A percentile compares a stretch with the other conserved stretches of the same genome.
Evolutionary conservation across 2,329 filamentous ascomycete species (phyloP).

Genomic region (Trichoderma pleuroti): DNA sequence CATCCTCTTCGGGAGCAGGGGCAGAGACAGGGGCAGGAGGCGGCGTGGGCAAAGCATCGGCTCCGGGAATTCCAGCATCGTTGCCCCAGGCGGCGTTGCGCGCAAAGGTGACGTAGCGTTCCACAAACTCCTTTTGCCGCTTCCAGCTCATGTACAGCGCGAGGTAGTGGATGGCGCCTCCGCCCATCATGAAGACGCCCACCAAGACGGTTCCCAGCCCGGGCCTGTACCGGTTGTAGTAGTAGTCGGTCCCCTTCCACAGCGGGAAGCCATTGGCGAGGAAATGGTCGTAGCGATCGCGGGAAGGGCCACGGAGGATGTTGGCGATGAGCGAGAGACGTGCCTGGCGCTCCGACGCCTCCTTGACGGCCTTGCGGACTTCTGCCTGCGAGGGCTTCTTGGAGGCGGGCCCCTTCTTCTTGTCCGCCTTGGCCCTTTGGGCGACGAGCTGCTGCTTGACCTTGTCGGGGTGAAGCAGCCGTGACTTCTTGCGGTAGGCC

Average conservation of each 20-base stretch:
- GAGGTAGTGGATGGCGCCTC: conserved; percentile 83
- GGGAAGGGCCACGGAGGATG: conserved; percentile 74
- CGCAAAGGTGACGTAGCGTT: conserved; percentile 87
- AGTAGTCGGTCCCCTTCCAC: conserved; percentile 98
- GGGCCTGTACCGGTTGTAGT: conserved; percentile 90
- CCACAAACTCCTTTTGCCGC: conserved; percentile 85
- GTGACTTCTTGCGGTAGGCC: conserved; percentile 85
- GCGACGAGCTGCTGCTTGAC: conserved; percentile 78
- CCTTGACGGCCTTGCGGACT: conserved; percentile 73
- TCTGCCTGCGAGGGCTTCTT: conserved; percentile 72
- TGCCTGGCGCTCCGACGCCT: conserved; percentile 77
- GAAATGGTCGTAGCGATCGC: conserved; percentile 94
- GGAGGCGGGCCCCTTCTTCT: conserved; percentile 51
- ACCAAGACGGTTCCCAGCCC: conserved; percentile 80
- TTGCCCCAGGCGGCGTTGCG: conserved; percentile 87
- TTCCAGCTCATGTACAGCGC: conserved; percentile 83
- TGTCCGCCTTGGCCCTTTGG: conserved; percentile 57
- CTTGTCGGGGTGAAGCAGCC: conserved; percentile 89
- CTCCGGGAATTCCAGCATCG: conserved; percentile 66
- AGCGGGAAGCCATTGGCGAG: conserved; percentile 86
- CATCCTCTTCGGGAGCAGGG: conserved; percentile 43
- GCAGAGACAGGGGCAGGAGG: conserved; percentile 37
- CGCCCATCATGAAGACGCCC: conserved; percentile 77
- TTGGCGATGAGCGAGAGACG: conserved; percentile 80
- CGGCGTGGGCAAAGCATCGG: conserved; percentile 48